Conservation (phyloP, 345 rosid species). For the Physaria fendleri region DNA sequence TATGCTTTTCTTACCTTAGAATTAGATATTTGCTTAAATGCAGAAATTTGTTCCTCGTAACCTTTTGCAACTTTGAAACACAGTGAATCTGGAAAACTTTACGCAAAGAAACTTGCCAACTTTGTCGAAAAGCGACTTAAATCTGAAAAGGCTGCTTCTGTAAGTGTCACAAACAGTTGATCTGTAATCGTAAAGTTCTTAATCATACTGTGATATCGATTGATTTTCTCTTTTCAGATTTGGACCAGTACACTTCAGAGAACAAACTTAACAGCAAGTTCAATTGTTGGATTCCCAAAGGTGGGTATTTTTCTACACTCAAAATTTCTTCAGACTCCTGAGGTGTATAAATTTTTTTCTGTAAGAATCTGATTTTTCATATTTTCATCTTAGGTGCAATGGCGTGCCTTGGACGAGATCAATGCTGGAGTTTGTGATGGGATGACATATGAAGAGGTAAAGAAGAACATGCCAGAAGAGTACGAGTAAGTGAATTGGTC, state of each 20-base stretch:
- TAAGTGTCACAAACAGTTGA: conserved; percentile 37
- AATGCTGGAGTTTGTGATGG: conserved; percentile 99
- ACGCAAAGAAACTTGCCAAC: conserved; percentile 79
- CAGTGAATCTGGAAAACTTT: conserved; percentile 88
- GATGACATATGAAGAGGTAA: conserved; percentile 95
- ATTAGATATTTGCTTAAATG: conserved; percentile 13
- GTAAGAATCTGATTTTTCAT: neutral
- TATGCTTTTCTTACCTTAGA: neutral
- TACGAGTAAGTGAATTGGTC: conserved; percentile 58
- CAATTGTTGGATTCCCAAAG: conserved; percentile 92
- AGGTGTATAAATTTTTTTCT: neutral
- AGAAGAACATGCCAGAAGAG: conserved; percentile 93
- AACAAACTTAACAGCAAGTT: conserved; percentile 75
- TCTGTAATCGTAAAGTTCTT: neutral
- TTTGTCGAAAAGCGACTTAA: conserved; percentile 89
- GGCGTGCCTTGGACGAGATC: conserved; percentile 99
- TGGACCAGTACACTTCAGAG: conserved; percentile 99
- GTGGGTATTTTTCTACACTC: conserved; percentile 32
- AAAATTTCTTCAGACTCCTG: neutral
- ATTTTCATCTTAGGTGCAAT: conserved; percentile 66
- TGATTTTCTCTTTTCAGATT: conserved; percentile 38
- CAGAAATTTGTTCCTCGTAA: conserved; percentile 2
- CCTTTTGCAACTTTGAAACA: conserved; percentile 16
- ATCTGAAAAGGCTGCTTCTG: conserved; percentile 97
- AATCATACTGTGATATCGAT: neutral